Evolutionary conservation across 106 monocot species (phyloP).

Genomic region (Phalaenopsis aphrodite): DNA sequence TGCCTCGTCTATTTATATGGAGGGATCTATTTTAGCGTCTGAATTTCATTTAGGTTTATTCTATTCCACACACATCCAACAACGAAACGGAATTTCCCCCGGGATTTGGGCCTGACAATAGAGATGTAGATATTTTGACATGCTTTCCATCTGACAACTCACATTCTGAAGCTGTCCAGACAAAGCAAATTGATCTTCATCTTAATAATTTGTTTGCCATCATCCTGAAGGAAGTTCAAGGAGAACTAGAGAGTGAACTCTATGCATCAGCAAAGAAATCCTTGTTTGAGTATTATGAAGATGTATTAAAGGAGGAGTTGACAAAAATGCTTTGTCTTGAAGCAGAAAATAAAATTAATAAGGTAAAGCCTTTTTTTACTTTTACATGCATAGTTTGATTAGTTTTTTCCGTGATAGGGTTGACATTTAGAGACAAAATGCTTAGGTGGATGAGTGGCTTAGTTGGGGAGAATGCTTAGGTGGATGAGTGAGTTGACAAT

Average conservation of each 20-base stretch:
- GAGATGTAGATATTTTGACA: slow-evolving; percentile 4
- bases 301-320: slow-evolving; percentile 54
- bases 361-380: slow-evolving; percentile 23
- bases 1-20: not conserved
- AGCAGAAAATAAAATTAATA: slow-evolving; percentile 14
- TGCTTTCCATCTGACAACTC: slow-evolving; percentile 5
- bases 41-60: slow-evolving; percentile 8
- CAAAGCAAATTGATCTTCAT: not conserved
- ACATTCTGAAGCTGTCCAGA: slow-evolving; percentile 6
- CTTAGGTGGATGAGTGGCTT: too few species aligned
- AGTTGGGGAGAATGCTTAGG: too few species aligned
- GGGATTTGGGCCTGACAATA: slow-evolving; percentile 59
- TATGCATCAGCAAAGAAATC: slow-evolving; percentile 53
- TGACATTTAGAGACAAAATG: too few species aligned
- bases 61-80: slow-evolving; percentile 1
- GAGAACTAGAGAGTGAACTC: slow-evolving; percentile 43
- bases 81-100: slow-evolving; percentile 71
- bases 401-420: not conserved
- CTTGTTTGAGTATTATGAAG: slow-evolving; percentile 52
- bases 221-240: slow-evolving; percentile 19
- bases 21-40: not conserved
- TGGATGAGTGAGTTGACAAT: too few species aligned
- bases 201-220: slow-evolving; percentile 6
- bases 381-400: not conserved
- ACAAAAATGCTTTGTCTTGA: slow-evolving; percentile 33